phyloP scores from a whole-genome alignment of 2,329 filamentous ascomycete genomes.

The Colletotrichum aenigma region DNA sequence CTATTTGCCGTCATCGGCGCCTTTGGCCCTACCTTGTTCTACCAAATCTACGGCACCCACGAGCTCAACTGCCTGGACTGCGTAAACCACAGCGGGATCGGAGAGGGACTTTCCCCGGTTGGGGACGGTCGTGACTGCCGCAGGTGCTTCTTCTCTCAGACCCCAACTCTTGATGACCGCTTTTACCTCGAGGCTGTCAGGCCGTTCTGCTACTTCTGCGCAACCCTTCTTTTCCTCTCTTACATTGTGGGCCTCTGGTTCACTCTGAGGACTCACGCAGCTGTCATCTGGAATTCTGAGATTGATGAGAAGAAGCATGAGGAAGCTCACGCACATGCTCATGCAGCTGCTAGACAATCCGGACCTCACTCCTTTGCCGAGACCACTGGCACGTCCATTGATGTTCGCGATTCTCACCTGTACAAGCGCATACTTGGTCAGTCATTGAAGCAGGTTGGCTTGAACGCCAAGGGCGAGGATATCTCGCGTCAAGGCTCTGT shows the following conservation, averaged over 20 bases:
- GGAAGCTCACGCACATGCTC: slow-evolving; percentile 42
- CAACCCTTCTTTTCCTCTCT: slow-evolving; percentile 84
- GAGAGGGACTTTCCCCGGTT: slow-evolving; percentile 28
- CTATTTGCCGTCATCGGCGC: slow-evolving; percentile 94
- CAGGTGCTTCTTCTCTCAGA: slow-evolving; percentile 92
- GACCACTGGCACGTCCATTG: slow-evolving; percentile 51
- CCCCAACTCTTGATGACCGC: slow-evolving; percentile 79
- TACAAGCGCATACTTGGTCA: slow-evolving; percentile 95
- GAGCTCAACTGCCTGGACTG: slow-evolving; percentile 84
- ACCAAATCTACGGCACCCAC: slow-evolving; percentile 97
- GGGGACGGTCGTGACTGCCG: slow-evolving; percentile 75
- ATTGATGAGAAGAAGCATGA: slow-evolving; percentile 76
- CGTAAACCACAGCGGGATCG: slow-evolving; percentile 48
- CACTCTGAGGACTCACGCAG: slow-evolving; percentile 92
- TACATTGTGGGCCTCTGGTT: slow-evolving; percentile 96
- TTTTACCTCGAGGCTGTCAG: slow-evolving; percentile 92
- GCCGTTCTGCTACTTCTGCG: slow-evolving; percentile 91
- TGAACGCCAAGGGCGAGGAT: slow-evolving; percentile 59
- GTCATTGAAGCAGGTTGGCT: slow-evolving; percentile 82
- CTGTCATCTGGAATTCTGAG: slow-evolving; percentile 94
- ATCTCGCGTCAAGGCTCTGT: slow-evolving; percentile 43
- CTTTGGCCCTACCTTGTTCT: slow-evolving; percentile 95
- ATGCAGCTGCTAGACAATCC: slow-evolving; percentile 34
- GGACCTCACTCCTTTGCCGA: slow-evolving; percentile 46
- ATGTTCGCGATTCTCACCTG: slow-evolving; percentile 85